Conservation (phyloP, 495 filamentous ascomycete species). For the Hypoxylon lienhwacheense region DNA sequence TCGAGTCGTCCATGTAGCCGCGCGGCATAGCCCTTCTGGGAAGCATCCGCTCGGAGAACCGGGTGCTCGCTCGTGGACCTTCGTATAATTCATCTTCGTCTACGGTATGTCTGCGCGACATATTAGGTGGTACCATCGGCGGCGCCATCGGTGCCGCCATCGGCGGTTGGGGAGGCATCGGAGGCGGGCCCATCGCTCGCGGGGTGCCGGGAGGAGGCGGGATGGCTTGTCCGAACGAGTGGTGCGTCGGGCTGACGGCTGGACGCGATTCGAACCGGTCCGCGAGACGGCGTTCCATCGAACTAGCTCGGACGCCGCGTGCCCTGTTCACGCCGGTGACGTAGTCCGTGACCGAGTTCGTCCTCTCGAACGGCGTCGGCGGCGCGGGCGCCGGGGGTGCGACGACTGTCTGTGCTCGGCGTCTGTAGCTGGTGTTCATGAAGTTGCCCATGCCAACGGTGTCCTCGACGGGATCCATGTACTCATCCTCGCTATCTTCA, state of each 20-base stretch:
- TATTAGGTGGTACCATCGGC: constrained; percentile 26
- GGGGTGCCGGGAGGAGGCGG: constrained; percentile 34
- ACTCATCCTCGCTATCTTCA: constrained; percentile 47
- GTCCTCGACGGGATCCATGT: constrained; percentile 43
- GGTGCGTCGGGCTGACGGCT: constrained; percentile 30
- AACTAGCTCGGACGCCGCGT: constrained; percentile 42
- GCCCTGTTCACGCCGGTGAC: constrained; percentile 39
- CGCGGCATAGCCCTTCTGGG: constrained; percentile 27
- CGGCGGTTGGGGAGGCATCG: constrained; percentile 21
- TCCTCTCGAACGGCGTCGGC: constrained; percentile 41
- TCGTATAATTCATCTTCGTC: constrained; percentile 50
- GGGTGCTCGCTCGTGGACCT: constrained; percentile 20
- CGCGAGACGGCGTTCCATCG: constrained; percentile 50
- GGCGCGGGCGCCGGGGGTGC: constrained; percentile 46
- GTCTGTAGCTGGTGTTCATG: constrained; percentile 51
- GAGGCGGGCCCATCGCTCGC: constrained; percentile 38
- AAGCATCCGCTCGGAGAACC: constrained; percentile 17
- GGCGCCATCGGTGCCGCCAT: constrained; percentile 26
- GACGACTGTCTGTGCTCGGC: constrained; percentile 45
- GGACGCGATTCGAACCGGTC: constrained; percentile 44
- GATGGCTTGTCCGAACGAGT: constrained; percentile 33
- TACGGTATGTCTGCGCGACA: constrained; percentile 45
- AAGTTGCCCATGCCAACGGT: constrained; percentile 48
- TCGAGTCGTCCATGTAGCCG: constrained; percentile 33
- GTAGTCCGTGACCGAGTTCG: constrained; percentile 42